Base-by-base conservation (phyloP, 805 yeast species). In the Saturnispora sanitii region DNA sequence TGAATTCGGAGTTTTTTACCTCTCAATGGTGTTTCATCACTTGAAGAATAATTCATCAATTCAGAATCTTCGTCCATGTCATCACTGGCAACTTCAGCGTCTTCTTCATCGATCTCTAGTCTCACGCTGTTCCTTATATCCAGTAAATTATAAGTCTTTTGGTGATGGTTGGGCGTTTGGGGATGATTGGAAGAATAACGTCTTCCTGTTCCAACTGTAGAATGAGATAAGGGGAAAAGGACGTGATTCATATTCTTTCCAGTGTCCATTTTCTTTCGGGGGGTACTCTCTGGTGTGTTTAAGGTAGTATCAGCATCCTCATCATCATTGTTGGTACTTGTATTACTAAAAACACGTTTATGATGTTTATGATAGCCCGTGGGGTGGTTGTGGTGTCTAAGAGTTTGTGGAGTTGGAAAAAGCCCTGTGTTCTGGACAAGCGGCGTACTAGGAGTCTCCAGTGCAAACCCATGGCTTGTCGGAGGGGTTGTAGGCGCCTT, bases 141-240 rank as follows among this genome's bases (percentile, higher is more conserved):
- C n/a, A 55, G 44, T 15, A 46, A 13, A 5, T 27, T 30, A 4
- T 16, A 32, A 6, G 23, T n/a, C n/a, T 21, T 27, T 15, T 11
- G 15, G 11, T 4, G 12, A 15, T 23, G 21, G 22, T 20, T 16
- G 23, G 12, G n/a, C 15, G n/a, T 23, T n/a, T n/a, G n/a, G n/a
- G n/a, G 38, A 16, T 33, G 12, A 21, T 34, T 15, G 28, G 22
- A 42, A 22, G 33, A 37, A 19, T 38, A 31, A 18, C 43, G 41
- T 42, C 59, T 49, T 1, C 62, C 62, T 8, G 56, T 48, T 3
- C 62, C 62, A 9, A 57, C 48, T 1, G 61, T 55, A 1, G 62
- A 56, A 4, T 50, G 55, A 2, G 59, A 57, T 9, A 48, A 37
- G 11, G 60, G 62, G 39, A 58, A 58, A 25, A 57, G 15, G 4